phyloP scores from a whole-genome alignment of 1,284 basidiomycete species.

The Ganoderma resinaceum region DNA sequence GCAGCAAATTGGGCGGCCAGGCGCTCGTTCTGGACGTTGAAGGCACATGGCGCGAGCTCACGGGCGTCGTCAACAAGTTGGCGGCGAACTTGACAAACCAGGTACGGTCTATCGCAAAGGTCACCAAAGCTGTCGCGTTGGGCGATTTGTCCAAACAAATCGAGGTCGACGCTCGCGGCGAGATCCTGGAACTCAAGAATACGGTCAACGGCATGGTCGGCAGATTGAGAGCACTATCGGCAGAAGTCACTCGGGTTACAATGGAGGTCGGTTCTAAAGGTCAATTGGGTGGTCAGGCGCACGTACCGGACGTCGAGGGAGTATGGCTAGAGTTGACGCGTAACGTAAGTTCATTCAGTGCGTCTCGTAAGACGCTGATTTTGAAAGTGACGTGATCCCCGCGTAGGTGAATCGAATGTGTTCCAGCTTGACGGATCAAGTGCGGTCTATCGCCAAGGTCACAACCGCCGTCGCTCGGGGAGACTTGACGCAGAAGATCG shows the following conservation, averaged over 20 bases:
- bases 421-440: slow-evolving; percentile 92
- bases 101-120: slow-evolving; percentile 93
- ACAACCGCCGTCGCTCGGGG: slow-evolving; percentile 93
- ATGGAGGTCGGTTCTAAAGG: slow-evolving; percentile 92
- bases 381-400: slow-evolving; percentile 2
- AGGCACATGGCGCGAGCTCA: slow-evolving; percentile 93
- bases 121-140: slow-evolving; percentile 97
- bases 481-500: slow-evolving; percentile 90
- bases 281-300: slow-evolving; percentile 90
- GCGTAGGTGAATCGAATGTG: slow-evolving; percentile 91
- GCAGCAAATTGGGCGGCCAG: slow-evolving; percentile 88
- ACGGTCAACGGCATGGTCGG: slow-evolving; percentile 99
- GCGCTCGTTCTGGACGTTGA: slow-evolving; percentile 93
- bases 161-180: slow-evolving; percentile 95
- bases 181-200: slow-evolving; percentile 97
- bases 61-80: slow-evolving; percentile 89
- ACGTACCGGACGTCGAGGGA: slow-evolving; percentile 94
- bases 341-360: slow-evolving; percentile 66
- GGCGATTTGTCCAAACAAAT: slow-evolving; percentile 97
- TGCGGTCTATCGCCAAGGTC: slow-evolving; percentile 90
- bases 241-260: slow-evolving; percentile 96
- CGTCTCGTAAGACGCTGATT: slow-evolving; percentile 8
- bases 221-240: slow-evolving; percentile 87
- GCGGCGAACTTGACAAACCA: slow-evolving; percentile 96
- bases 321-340: slow-evolving; percentile 93